Percentiles rank a stretch among this genome's conserved stretches.
Conservation (phyloP, 2,329 filamentous ascomycete species). For the Diaporthe amygdali region DNA sequence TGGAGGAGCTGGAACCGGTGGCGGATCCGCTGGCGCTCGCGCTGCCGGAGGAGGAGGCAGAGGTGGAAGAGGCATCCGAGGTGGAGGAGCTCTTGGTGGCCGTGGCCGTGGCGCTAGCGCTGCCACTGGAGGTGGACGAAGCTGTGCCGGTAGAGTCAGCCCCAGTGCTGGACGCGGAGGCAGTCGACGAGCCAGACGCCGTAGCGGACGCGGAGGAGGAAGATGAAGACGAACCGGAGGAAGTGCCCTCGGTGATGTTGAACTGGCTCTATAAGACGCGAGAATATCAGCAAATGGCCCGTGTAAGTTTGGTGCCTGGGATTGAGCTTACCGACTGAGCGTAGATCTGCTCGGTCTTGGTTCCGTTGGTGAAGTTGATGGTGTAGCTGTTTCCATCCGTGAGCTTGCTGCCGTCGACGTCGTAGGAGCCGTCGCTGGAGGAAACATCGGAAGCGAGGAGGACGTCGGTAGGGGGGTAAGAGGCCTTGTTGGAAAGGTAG, state of each 20-base stretch:
- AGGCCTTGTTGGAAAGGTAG: constrained; percentile 27
- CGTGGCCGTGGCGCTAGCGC: not conserved
- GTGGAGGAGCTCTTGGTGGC: constrained; percentile 7
- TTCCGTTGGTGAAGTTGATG: constrained; percentile 26
- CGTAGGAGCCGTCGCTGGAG: constrained; percentile 11
- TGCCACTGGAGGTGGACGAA: not conserved
- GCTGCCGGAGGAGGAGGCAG: not conserved
- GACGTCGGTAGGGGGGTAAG: constrained; percentile 21
- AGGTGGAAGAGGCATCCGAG: not conserved
- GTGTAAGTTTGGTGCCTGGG: not conserved
- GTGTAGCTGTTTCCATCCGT: constrained; percentile 20
- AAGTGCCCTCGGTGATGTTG: constrained; percentile 19
- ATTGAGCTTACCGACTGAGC: constrained; percentile 24
- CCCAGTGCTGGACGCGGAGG: not conserved
- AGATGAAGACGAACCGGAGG: constrained; percentile 17
- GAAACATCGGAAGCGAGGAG: constrained; percentile 24
- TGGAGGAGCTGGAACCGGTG: not conserved
- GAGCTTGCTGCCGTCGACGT: constrained; percentile 26
- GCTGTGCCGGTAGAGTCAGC: not conserved
- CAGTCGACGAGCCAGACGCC: not conserved
- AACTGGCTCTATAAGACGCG: constrained; percentile 20
- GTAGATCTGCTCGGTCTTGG: constrained; percentile 27
- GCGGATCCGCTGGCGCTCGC: not conserved
- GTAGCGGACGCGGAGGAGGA: constrained; percentile 13
- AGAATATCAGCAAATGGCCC: not conserved